Percentiles rank a stretch among this genome's conserved stretches.
Evolutionary conservation across 1,139 yeast species (phyloP).

Genomic region (Citeromyces hawaiiensis): DNA sequence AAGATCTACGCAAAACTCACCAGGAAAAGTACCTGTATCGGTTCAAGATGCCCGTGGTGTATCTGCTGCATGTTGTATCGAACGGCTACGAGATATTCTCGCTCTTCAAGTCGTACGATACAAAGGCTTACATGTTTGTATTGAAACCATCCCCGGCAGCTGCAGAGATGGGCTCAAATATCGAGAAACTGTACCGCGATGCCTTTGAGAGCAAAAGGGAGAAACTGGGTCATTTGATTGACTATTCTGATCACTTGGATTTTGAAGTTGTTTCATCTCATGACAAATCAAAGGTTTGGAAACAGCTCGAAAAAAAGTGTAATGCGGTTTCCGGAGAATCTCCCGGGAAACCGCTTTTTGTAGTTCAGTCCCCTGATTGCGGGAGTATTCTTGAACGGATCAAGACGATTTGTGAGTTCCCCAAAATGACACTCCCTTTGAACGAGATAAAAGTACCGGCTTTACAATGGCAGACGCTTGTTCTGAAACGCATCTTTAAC

Average conservation of each 20-base stretch:
- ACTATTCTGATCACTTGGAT: slow-evolving; percentile 33
- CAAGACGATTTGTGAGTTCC: slow-evolving; percentile 40
- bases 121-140: slow-evolving; percentile 37
- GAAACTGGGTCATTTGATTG: slow-evolving; percentile 30
- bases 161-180: slow-evolving; percentile 44
- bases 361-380: slow-evolving; percentile 62
- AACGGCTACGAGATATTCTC: slow-evolving; percentile 69
- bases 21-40: slow-evolving; percentile 37
- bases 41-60: slow-evolving; percentile 47
- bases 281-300: slow-evolving; percentile 35
- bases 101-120: slow-evolving; percentile 56
- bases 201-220: slow-evolving; percentile 32
- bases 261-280: slow-evolving; percentile 41
- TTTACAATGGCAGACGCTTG: slow-evolving; percentile 72
- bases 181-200: slow-evolving; percentile 44
- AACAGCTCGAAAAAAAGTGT: slow-evolving; percentile 38
- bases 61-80: slow-evolving; percentile 59
- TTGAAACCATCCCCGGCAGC: slow-evolving; percentile 61
- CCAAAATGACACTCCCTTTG: slow-evolving; percentile 47
- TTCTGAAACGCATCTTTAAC: slow-evolving; percentile 55
- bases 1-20: slow-evolving; percentile 33
- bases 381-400: slow-evolving; percentile 28
- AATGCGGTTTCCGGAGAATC: slow-evolving; percentile 52
- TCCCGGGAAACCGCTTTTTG: slow-evolving; percentile 52
- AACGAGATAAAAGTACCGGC: slow-evolving; percentile 55